phyloP scores from a whole-genome alignment of 306 rosid genomes.

The Spatholobus suberectus region DNA sequence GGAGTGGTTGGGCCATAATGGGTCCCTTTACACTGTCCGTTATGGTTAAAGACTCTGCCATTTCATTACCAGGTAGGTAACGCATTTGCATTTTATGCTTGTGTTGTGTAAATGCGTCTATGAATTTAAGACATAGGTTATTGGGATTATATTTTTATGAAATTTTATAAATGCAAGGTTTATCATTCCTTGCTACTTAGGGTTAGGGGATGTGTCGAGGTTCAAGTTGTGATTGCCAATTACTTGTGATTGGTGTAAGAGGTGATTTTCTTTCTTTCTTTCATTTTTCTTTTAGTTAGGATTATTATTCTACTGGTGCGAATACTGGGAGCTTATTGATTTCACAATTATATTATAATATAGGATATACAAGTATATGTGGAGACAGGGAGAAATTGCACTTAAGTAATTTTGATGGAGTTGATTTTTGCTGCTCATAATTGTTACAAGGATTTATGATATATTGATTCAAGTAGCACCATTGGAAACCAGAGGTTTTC shows the following conservation, averaged over 20 bases:
- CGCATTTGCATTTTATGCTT: neutral
- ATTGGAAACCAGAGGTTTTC: neutral
- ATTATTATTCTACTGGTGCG: neutral
- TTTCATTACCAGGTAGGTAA: constrained; percentile 63
- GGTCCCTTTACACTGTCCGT: constrained; percentile 61
- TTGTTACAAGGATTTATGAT: neutral
- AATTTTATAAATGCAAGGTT: neutral
- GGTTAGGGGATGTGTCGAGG: neutral
- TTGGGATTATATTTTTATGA: neutral
- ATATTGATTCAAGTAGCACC: neutral
- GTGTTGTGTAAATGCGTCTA: neutral
- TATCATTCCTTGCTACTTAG: neutral
- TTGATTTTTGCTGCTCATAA: neutral
- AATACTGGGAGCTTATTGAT: neutral
- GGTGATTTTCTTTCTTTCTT: neutral
- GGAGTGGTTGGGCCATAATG: constrained; percentile 47
- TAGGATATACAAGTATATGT: neutral
- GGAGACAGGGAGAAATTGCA: neutral
- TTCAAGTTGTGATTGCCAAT: constrained; percentile 14
- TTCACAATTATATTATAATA: neutral
- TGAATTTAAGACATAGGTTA: neutral
- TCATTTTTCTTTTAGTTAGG: neutral
- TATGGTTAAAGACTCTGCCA: constrained; percentile 49
- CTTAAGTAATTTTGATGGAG: neutral
- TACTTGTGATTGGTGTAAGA: neutral